Conservation (phyloP, 1,284 basidiomycete species). For the Malassezia globosa region DNA sequence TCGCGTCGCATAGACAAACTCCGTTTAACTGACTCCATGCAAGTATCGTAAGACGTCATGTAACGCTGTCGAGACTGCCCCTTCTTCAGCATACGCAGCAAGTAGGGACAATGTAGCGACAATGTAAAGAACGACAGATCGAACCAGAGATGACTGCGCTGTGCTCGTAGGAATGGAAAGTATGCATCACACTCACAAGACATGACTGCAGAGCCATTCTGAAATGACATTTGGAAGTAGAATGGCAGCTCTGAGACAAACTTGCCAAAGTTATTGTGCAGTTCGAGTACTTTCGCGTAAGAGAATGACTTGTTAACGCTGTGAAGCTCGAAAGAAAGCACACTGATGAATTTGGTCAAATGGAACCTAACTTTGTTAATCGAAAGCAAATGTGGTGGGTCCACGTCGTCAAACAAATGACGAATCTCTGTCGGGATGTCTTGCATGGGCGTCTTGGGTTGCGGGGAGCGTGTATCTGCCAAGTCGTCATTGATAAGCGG, state of each 20-base stretch:
- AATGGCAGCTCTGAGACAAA: constrained; percentile 26
- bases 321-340: constrained; percentile 16
- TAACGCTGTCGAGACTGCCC: constrained; percentile 16
- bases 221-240: constrained; percentile 25
- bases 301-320: constrained; percentile 22
- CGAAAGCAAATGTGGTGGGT: constrained; percentile 3
- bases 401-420: neutral
- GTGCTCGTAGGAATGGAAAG: constrained; percentile 30
- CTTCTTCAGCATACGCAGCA: constrained; percentile 28
- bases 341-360: constrained; percentile 2
- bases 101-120: constrained; percentile 32
- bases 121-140: constrained; percentile 34
- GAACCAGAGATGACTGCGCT: constrained; percentile 34
- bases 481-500: constrained; percentile 32
- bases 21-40: constrained; percentile 30
- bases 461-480: constrained; percentile 32
- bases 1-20: constrained; percentile 31
- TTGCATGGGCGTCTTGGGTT: constrained; percentile 15
- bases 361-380: constrained; percentile 4
- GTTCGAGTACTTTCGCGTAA: constrained; percentile 28
- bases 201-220: constrained; percentile 19
- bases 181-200: constrained; percentile 27
- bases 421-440: constrained; percentile 1
- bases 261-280: constrained; percentile 24
- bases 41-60: constrained; percentile 25